Conservation (phyloP, 257 asterid genomes). For the Przewalskia tangutica region DNA sequence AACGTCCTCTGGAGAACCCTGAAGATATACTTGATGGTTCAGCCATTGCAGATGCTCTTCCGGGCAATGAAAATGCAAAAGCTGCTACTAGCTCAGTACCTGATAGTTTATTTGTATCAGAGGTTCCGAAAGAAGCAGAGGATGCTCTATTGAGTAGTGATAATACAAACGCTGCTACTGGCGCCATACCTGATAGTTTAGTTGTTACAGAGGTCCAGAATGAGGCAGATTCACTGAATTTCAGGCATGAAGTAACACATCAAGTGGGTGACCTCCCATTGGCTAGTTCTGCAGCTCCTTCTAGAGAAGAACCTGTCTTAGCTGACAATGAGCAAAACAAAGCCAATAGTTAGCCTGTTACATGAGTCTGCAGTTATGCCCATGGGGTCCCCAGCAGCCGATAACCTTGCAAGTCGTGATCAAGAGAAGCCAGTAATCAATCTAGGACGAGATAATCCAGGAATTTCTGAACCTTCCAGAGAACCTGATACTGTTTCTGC, state of each 20-base stretch:
- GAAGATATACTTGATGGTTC: constrained; percentile 31
- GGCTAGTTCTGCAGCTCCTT: constrained; percentile 3
- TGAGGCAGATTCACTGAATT: constrained; percentile 15
- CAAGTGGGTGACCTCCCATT: constrained; percentile 13
- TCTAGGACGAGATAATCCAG: constrained; percentile 18
- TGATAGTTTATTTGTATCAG: constrained; percentile 22
- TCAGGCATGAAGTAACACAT: constrained; percentile 18
- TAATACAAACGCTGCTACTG: constrained; percentile 1
- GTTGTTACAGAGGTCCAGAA: constrained; percentile 18
- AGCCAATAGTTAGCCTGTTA: constrained; percentile 7
- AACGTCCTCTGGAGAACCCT: constrained; percentile 28
- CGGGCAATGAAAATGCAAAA: neutral
- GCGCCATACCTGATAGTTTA: constrained; percentile 23
- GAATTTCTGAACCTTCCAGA: constrained; percentile 27
- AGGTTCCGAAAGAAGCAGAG: constrained; percentile 25
- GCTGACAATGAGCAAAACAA: constrained; percentile 5
- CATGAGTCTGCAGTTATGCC: constrained; percentile 12
- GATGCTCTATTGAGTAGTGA: constrained; percentile 20
- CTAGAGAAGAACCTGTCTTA: neutral
- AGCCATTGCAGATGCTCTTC: constrained; percentile 19
- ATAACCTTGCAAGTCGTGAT: neutral
- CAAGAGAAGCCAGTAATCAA: constrained; percentile 20
- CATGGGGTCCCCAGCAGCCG: neutral
- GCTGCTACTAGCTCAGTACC: constrained; percentile 1
- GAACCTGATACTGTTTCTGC: constrained; percentile 51